These are phyloP conservation scores for Alternaria gansuensis DNA, from an alignment of 2,329 filamentous ascomycete species.

Conservation along the genomic window DNA sequence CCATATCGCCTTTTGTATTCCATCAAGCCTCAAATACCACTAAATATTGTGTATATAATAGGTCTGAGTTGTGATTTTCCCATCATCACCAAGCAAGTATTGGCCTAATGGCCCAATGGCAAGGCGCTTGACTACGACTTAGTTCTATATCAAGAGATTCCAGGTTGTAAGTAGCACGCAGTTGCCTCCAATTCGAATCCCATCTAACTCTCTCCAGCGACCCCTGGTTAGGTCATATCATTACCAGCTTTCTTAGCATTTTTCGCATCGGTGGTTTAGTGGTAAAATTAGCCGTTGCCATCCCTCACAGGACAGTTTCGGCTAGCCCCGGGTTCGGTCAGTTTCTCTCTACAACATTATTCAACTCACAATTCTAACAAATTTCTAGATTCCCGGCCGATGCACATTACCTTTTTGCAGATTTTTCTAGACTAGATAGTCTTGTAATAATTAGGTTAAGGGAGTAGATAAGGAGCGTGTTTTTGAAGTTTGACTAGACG, in stretches of 20 bases:
- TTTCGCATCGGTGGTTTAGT: constrained; percentile 44
- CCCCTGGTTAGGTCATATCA: constrained; percentile 22
- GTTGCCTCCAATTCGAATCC: not conserved
- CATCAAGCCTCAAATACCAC: not conserved
- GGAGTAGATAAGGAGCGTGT: not conserved
- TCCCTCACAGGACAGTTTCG: constrained; percentile 25
- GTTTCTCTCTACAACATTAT: not conserved
- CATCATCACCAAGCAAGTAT: constrained; percentile 20
- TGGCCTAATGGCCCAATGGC: constrained; percentile 61
- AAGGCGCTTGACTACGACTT: constrained; percentile 65
- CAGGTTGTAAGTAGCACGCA: constrained; percentile 28
- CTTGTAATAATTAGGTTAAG: not conserved
- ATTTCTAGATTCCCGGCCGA: too few relatives aligned
- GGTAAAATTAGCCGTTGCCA: constrained; percentile 47
- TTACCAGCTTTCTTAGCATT: not conserved
- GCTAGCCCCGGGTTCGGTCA: constrained; percentile 45
- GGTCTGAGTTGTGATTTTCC: accelerated
- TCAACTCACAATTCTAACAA: too few relatives aligned
- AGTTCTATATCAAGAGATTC: constrained; percentile 43
- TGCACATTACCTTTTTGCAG: not conserved
- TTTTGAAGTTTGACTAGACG: not conserved
- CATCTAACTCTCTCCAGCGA: not conserved
- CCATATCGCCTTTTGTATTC: too few relatives aligned
- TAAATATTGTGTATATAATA: not conserved
- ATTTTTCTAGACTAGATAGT: too few relatives aligned